phyloP scores from a whole-genome alignment of 257 asterid species.

The Nicotiana paniculata region DNA sequence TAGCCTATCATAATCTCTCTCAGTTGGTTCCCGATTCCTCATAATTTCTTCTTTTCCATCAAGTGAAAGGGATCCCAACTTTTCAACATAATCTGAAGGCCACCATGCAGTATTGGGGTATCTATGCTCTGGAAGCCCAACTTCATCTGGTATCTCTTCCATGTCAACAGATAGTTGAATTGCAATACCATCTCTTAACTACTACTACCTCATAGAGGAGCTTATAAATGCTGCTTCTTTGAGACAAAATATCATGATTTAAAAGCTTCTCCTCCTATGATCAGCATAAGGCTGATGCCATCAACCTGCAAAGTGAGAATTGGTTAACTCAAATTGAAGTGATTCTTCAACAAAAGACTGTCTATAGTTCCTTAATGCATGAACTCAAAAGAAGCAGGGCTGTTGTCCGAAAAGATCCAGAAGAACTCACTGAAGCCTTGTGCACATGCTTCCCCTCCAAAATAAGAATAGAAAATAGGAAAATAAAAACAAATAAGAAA shows the following conservation, averaged over 20 bases:
- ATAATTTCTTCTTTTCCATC: constrained; percentile 36
- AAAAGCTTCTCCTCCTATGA: not conserved
- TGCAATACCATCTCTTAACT: constrained; percentile 34
- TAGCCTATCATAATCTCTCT: constrained; percentile 35
- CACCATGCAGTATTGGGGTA: constrained; percentile 56
- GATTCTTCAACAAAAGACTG: not conserved
- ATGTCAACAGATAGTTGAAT: constrained; percentile 33
- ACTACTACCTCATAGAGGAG: constrained; percentile 30
- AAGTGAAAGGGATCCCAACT: constrained; percentile 69
- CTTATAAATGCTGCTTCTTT: constrained; percentile 12
- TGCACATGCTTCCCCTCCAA: not conserved
- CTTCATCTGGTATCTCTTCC: constrained; percentile 58
- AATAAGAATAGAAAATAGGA: not conserved
- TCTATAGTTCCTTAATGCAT: constrained; percentile 1
- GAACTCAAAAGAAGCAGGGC: not conserved
- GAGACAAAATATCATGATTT: constrained; percentile 11
- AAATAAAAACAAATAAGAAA: not conserved
- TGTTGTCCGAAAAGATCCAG: not conserved
- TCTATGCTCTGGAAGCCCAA: constrained; percentile 51
- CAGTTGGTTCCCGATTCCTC: constrained; percentile 35
- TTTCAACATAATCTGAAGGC: constrained; percentile 60
- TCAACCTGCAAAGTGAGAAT: not conserved
- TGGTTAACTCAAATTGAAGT: not conserved
- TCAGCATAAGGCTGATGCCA: not conserved
- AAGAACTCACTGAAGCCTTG: not conserved